Evolutionary conservation across 2,329 filamentous ascomycete species (phyloP), one percentile per base, ranked within the genome.

Genomic region (Neopestalotiopsis clavispora): DNA sequence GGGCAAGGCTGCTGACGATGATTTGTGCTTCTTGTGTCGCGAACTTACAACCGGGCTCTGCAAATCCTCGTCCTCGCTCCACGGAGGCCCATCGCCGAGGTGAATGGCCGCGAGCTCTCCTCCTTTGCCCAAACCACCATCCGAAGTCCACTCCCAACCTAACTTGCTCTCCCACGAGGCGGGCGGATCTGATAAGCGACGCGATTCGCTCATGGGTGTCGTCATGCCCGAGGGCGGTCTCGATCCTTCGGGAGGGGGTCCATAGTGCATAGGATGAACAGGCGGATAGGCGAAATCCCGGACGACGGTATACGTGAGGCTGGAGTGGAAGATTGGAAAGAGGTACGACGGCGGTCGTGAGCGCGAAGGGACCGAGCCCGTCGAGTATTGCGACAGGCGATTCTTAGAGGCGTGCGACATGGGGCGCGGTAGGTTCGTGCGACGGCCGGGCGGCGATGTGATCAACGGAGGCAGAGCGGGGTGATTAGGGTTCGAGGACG

Each of bases 41-140:
- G 92, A 92, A 72, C 92, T 94, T 14, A 95, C 94, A 20, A 97
- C 93, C 0, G 95, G 95, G 77, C 94, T 97, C 76, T 96, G 94
- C 58, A 98, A 86, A 80, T 98, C 96, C 75, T 98, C 94, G 76
- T 98, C 95, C 81, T 98, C 95, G 80, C 94, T 97, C 83, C 94
- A 98, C 2, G 95, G 95, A 28, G 95, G 95, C 0, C 95, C 95
- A 77, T 96, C 94, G 4, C 90, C 93, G 75, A 96, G 95, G 63
- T 94, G 89, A 77, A 96, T 94, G 23, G 93, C 92, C 10, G 94
- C 91, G 17, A 97, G 85, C 75, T 95, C 92, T 73, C 93, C 87
- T 30, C 86, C 89, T 67, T 87, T 91, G 72, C 85, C 87, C 71
- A 88, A 86, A 42, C 86, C 82, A 49, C 75, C 80, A 73, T 87